Percentiles rank a stretch among this genome's conserved stretches.
These are phyloP conservation scores for Lablab purpureus DNA, from an alignment of 306 rosid species.

Conservation along the genomic window DNA sequence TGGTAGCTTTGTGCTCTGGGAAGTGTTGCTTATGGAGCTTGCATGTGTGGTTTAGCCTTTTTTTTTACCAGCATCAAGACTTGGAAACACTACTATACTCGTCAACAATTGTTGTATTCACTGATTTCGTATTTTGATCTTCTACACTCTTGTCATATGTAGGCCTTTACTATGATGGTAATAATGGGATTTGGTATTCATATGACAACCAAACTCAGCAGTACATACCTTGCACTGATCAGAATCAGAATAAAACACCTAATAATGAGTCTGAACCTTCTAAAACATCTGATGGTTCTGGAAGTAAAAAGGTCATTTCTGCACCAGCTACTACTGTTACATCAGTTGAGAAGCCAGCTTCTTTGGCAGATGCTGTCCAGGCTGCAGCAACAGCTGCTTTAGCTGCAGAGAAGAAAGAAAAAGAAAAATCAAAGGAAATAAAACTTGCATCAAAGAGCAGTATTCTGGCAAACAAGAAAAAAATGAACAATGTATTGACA, in stretches of 20 bases:
- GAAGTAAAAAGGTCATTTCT: constrained; percentile 81
- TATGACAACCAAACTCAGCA: constrained; percentile 85
- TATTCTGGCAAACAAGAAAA: constrained; percentile 93
- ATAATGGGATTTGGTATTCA: constrained; percentile 87
- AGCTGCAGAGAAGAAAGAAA: constrained; percentile 97
- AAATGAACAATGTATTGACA: constrained; percentile 92
- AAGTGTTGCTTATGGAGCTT: constrained; percentile 35
- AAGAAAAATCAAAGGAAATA: constrained; percentile 87
- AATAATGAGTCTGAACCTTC: constrained; percentile 67
- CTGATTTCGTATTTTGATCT: constrained; percentile 30
- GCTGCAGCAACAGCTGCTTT: constrained; percentile 95
- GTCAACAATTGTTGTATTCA: constrained; percentile 4
- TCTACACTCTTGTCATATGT: constrained; percentile 39
- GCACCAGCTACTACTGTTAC: constrained; percentile 87
- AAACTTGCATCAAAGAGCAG: constrained; percentile 96
- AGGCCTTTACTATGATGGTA: constrained; percentile 97
- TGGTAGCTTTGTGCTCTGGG: constrained; percentile 2
- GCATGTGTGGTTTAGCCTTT: constrained; percentile 27
- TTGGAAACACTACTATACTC: constrained; percentile 12
- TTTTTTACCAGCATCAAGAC: constrained; percentile 13
- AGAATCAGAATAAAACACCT: constrained; percentile 66
- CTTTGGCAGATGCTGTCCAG: constrained; percentile 92
- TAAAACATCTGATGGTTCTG: constrained; percentile 70
- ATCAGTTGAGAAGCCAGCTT: constrained; percentile 73
- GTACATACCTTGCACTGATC: constrained; percentile 87